Conservation (phyloP, 768 basidiomycete genomes). For the Podaxis sp. region DNA sequence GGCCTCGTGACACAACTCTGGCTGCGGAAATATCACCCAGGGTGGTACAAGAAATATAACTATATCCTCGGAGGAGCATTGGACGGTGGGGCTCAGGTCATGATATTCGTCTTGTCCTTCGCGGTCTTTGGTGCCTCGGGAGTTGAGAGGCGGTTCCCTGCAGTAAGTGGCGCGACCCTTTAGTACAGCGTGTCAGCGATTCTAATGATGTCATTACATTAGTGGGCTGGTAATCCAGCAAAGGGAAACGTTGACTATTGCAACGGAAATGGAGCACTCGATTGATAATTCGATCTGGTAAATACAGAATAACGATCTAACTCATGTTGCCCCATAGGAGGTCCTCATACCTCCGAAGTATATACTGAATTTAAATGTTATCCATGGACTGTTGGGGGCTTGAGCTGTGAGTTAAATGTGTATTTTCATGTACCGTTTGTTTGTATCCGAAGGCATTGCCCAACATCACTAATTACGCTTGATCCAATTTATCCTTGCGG, state of each 20-base stretch:
- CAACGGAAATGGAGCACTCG: conserved; percentile 57
- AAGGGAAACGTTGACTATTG: conserved; percentile 58
- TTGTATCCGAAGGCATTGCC: not conserved
- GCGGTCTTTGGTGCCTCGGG: conserved; percentile 65
- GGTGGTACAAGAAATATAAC: conserved; percentile 70
- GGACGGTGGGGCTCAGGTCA: conserved; percentile 65
- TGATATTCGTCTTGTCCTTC: conserved; percentile 64
- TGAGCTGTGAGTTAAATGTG: not conserved
- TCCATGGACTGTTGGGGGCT: not conserved
- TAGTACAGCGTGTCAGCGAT: not conserved
- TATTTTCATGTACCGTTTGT: not conserved
- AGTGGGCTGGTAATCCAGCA: conserved; percentile 58
- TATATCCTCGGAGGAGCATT: conserved; percentile 67
- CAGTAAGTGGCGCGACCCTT: conserved; percentile 25
- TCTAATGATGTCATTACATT: conserved; percentile 13
- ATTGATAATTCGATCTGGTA: conserved; percentile 20
- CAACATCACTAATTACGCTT: conserved; percentile 6
- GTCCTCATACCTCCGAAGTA: too few species aligned
- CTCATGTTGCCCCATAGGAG: too few species aligned
- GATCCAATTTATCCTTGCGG: not conserved
- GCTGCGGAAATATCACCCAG: conserved; percentile 55
- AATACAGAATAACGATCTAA: too few species aligned
- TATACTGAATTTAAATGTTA: too few species aligned
- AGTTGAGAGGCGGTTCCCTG: conserved; percentile 47
- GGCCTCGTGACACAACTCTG: conserved; percentile 61